Percentiles rank a stretch among this genome's conserved stretches.
phyloP scores from a whole-genome alignment of 2,329 filamentous ascomycete species.

The Stagonosporopsis chrysanthemi region DNA sequence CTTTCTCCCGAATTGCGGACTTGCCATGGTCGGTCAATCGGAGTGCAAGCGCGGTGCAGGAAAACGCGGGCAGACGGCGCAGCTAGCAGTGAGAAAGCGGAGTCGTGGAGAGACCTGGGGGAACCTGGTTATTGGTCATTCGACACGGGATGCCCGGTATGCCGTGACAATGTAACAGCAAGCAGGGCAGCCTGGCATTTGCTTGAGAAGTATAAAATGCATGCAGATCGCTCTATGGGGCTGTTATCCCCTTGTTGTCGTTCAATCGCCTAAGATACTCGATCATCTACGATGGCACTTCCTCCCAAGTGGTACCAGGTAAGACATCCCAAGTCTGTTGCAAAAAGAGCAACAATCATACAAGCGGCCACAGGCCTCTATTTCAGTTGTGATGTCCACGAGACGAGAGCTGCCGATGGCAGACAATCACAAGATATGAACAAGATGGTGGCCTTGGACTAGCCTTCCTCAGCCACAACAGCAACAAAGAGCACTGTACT shows the following conservation, averaged over 20 bases:
- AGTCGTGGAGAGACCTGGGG: constrained; percentile 29
- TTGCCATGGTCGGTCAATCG: constrained; percentile 7
- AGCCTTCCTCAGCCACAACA: not conserved
- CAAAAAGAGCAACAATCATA: not conserved
- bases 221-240: constrained; percentile 15
- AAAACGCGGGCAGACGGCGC: constrained; percentile 6
- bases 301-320: constrained; percentile 66
- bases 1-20: constrained; percentile 7
- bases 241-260: constrained; percentile 20
- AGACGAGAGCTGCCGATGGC: not conserved
- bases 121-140: constrained; percentile 11
- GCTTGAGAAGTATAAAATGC: constrained; percentile 14
- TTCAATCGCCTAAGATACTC: constrained; percentile 10
- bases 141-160: constrained; percentile 9
- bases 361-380: not conserved
- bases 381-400: not conserved
- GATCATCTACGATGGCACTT: constrained; percentile 56
- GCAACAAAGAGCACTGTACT: constrained; percentile 4
- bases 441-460: not conserved
- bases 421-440: not conserved
- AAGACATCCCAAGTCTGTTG: constrained; percentile 7
- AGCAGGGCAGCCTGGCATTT: constrained; percentile 9
- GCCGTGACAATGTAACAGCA: constrained; percentile 5
- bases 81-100: constrained; percentile 12
- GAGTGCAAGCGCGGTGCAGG: constrained; percentile 4